Evolutionary conservation across 202 grass and related monocot genomes (phyloP), one percentile per base, ranked within the genome.

Genomic region (Setaria viridis): DNA sequence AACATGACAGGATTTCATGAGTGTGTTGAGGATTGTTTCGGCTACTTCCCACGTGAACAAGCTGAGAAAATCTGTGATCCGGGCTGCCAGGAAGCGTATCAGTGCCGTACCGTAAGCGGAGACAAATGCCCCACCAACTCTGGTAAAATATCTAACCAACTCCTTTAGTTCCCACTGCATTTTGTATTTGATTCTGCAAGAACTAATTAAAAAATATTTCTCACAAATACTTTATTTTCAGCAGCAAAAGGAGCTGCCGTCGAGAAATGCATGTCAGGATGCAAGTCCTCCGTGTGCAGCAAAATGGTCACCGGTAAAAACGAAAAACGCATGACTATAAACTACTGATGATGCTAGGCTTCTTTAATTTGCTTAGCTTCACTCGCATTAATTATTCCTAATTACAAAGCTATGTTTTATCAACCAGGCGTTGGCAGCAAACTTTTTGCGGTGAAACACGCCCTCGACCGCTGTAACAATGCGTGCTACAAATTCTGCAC

Each of bases 271-370:
- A 1, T 70, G 43, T 70, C 45, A 14, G 68, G 42, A 70, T 70
- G 68, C 20, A 47, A 13, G 11, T 70, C 68, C 42, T 70, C 42
- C n/a, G 42, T 70, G 42, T 70, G 68, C 68, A 70, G 12, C 68
- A 25, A 70, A 46, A 70, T 70, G 41, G 10, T 13, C 67, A 46
- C 41, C 19, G 41, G 67, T 70, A 42, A 67, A 67, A 9, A 57
- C 55, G 6, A 57, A 67, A 39, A 67, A 1, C 0, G 10, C 43
- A 19, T 4, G 2, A 12, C 48, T 7, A 39, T 37, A 66, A 68
- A 68, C 19, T 11, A 69, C 39, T n/a, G 35, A 11, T 10, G 35
- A 9, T 20, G 15, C 8, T 5, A 41, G 2, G 5, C 9, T 66
- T 6, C 55, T 17, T 37, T 48, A 48, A 11, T 34, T 32, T 35